phyloP scores from a whole-genome alignment of 495 filamentous ascomycete species.

The Lepidopterella palustris region DNA sequence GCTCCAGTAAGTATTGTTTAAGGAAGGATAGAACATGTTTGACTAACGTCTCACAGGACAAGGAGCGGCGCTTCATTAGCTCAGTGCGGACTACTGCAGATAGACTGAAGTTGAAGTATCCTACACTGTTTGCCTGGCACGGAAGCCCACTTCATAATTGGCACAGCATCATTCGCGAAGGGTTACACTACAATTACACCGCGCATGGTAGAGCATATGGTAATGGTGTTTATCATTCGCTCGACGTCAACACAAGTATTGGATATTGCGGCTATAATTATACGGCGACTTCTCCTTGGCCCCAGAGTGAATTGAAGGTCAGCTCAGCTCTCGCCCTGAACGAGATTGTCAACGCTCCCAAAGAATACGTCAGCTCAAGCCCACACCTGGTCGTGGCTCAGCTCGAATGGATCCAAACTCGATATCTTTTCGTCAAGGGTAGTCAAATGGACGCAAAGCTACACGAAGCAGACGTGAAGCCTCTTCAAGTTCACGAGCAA shows the following conservation, averaged over 20 bases:
- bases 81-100: slow-evolving; percentile 49
- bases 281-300: slow-evolving; percentile 47
- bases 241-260: slow-evolving; percentile 49
- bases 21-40: neutral
- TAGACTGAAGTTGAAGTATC: slow-evolving; percentile 42
- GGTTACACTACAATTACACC: slow-evolving; percentile 62
- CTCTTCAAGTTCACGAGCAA: slow-evolving; percentile 45
- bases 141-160: slow-evolving; percentile 73
- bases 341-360: slow-evolving; percentile 75
- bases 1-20: slow-evolving; percentile 44
- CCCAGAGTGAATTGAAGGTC: slow-evolving; percentile 55
- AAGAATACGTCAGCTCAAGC: slow-evolving; percentile 47
- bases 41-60: slow-evolving; percentile 46
- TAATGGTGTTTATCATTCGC: slow-evolving; percentile 75
- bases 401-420: slow-evolving; percentile 83
- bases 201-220: slow-evolving; percentile 65
- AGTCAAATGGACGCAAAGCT: neutral
- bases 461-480: slow-evolving; percentile 24
- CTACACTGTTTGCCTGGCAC: slow-evolving; percentile 79
- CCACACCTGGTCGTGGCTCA: slow-evolving; percentile 69
- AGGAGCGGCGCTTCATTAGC: slow-evolving; percentile 71
- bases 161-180: slow-evolving; percentile 84
- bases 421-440: slow-evolving; percentile 70
- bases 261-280: slow-evolving; percentile 42
- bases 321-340: slow-evolving; percentile 64